Conservation (phyloP, 2,329 filamentous ascomycete species). For the Aspergillus phoenicis region DNA sequence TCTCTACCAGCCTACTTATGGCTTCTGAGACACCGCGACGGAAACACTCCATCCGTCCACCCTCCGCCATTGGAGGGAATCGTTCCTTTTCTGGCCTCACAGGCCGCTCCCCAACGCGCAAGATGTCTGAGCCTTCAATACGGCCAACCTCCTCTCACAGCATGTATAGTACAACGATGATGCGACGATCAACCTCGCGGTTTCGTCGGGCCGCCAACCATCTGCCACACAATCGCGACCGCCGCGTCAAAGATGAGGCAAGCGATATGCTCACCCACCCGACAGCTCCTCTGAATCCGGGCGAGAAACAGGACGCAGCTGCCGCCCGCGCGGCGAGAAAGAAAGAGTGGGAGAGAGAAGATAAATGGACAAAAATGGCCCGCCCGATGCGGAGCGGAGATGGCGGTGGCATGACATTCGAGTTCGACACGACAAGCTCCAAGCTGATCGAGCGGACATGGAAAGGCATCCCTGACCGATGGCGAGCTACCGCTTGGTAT, state of each 20-base stretch:
- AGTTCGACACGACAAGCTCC: conserved; percentile 80
- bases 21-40: conserved; percentile 59
- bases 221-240: conserved; percentile 56
- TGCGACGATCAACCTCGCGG: conserved; percentile 44
- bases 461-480: conserved; percentile 97
- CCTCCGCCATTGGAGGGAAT: conserved; percentile 50
- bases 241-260: conserved; percentile 60
- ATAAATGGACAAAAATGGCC: conserved; percentile 71
- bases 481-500: conserved; percentile 92
- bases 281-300: conserved; percentile 52
- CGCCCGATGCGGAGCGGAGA: conserved; percentile 48
- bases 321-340: conserved; percentile 54
- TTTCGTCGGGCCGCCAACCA: conserved; percentile 58
- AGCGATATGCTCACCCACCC: conserved; percentile 67
- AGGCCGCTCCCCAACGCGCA: conserved; percentile 42
- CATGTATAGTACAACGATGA: conserved; percentile 45
- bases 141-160: conserved; percentile 52
- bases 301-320: conserved; percentile 51
- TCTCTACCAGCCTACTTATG: conserved; percentile 61
- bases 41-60: conserved; percentile 54
- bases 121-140: conserved; percentile 47
- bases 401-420: conserved; percentile 66
- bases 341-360: conserved; percentile 64
- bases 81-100: conserved; percentile 47
- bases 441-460: conserved; percentile 89